phyloP scores from a whole-genome alignment of 2,329 filamentous ascomycete genomes.

The Fusarium algeriense region DNA sequence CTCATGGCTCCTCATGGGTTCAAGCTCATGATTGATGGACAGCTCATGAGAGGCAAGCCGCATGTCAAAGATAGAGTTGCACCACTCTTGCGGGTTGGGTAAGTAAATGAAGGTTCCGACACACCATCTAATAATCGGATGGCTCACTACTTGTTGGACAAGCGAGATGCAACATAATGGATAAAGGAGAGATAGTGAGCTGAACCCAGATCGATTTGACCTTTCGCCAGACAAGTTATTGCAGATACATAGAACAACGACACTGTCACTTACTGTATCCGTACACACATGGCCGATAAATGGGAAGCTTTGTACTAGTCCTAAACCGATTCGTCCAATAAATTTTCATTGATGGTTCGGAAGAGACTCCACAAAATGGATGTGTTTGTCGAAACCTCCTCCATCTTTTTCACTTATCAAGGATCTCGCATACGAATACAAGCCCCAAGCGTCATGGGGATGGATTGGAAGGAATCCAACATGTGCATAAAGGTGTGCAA shows the following conservation, averaged over 20 bases:
- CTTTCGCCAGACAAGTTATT: conserved; percentile 7
- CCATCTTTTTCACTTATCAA: conserved; percentile 29
- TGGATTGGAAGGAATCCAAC: conserved; percentile 24
- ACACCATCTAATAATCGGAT: conserved; percentile 20
- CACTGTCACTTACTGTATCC: conserved; percentile 24
- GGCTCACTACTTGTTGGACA: conserved; percentile 20
- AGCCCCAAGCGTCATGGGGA: conserved; percentile 24
- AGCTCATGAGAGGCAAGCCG: conserved; percentile 30
- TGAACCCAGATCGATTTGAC: conserved; percentile 23
- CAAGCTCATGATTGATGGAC: conserved; percentile 25
- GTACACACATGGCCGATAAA: conserved; percentile 15
- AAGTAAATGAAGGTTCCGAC: conserved; percentile 20
- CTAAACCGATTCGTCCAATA: conserved; percentile 19
- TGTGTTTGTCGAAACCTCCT: conserved; percentile 28
- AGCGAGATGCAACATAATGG: conserved; percentile 25
- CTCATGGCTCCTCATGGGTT: conserved; percentile 31
- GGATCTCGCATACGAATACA: conserved; percentile 29
- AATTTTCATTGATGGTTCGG: conserved; percentile 21
- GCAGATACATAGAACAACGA: conserved; percentile 2
- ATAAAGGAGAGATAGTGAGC: conserved; percentile 10
- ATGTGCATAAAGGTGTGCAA: conserved; percentile 21
- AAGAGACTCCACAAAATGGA: conserved; percentile 14
- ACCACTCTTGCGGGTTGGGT: conserved; percentile 31
- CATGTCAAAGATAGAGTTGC: conserved; percentile 27
- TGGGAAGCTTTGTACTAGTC: conserved; percentile 28